Base-by-base conservation (phyloP, 139 green algal genomes). In the Chlamydomonas sp. region DNA sequence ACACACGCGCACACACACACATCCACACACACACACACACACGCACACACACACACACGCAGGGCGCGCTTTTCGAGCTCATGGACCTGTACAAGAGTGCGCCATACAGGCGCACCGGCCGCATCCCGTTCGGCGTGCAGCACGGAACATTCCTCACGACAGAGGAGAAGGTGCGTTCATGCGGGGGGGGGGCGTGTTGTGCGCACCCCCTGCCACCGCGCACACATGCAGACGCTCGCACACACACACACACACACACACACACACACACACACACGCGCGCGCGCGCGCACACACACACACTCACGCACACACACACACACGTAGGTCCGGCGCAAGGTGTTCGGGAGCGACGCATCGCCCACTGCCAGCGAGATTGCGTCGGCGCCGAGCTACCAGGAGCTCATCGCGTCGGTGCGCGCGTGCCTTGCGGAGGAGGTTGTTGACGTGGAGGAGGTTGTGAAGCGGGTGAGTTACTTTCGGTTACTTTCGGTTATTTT, bases 1-100 rank as follows among this genome's bases (percentile, higher is more conserved):
- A n/a, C n/a, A n/a, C n/a, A n/a, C n/a, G n/a, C n/a, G n/a, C n/a
- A n/a, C n/a, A n/a, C n/a, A n/a, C n/a, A n/a, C n/a, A n/a, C n/a
- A n/a, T n/a, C n/a, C n/a, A n/a, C n/a, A n/a, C n/a, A n/a, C n/a
- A n/a, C n/a, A n/a, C n/a, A n/a, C n/a, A n/a, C n/a, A n/a, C n/a
- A n/a, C n/a, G n/a, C n/a, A n/a, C n/a, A n/a, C n/a, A n/a, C n/a
- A n/a, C n/a, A n/a, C n/a, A n/a, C n/a, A n/a, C n/a, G n/a, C n/a
- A n/a, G n/a, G 81, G 81, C 10, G 81, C 81, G 1, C 78, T 87
- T 59, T 87, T 76, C 64, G 81, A 87, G 76, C 83, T 87, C 49
- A 83, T 84, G 33, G 78, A 83, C 75, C 84, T 87, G 47, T 87
- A 87, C 78, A 81, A 77, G 37, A 61, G 75, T n/a, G 82, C 82